Evolutionary conservation across 768 basidiomycete genomes (phyloP).

Genomic region (Termitomyces sp.): DNA sequence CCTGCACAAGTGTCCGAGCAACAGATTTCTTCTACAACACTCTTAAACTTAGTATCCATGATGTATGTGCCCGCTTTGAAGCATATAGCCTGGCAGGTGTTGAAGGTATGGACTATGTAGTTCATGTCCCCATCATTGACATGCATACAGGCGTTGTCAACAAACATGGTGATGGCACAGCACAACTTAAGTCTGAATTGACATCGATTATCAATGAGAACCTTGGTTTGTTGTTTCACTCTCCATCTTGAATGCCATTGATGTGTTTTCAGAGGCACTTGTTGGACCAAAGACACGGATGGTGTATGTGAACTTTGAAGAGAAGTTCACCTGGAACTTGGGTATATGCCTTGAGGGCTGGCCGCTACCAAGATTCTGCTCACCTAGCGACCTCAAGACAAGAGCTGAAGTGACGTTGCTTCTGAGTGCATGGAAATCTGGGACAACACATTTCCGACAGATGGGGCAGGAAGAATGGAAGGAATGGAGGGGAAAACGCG

Average conservation of each 20-base stretch:
- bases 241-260: not conserved
- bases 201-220: not conserved
- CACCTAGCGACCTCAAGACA: not conserved
- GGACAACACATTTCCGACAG: not conserved
- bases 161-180: not conserved
- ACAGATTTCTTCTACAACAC: not conserved
- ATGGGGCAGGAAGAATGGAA: not conserved
- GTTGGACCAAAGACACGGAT: not conserved
- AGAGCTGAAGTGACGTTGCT: not conserved
- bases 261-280: not conserved
- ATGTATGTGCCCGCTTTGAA: not conserved
- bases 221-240: not conserved
- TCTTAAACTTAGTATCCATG: not conserved
- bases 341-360: not conserved
- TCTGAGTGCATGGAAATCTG: not conserved
- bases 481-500: not conserved
- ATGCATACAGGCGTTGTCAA: not conserved
- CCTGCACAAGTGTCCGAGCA: not conserved
- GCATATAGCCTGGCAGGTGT: not conserved
- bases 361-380: not conserved
- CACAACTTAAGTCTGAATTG: not conserved
- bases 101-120: not conserved
- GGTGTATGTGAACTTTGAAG: not conserved
- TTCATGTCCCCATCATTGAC: not conserved
- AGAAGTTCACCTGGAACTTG: not conserved